Conservation (phyloP, 371 early-diverging fungal species). For the Syncephalastrum sp. region DNA sequence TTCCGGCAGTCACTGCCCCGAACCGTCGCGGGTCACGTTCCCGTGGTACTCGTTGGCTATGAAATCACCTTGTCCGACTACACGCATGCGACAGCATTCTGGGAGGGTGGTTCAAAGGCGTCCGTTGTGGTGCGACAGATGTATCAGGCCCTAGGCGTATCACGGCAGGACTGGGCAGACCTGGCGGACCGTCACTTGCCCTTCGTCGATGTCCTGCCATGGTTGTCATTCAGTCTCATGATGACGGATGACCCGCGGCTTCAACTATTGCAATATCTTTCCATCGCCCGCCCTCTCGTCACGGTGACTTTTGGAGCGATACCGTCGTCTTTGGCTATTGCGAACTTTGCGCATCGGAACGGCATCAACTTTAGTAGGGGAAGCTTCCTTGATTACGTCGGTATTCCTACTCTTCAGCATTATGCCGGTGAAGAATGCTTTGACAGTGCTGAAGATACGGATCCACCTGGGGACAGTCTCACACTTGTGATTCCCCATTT, state of each 20-base stretch:
- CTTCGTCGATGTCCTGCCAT: constrained; percentile 4
- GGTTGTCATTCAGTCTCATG: neutral
- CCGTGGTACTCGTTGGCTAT: constrained; percentile 3
- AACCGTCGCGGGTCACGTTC: neutral
- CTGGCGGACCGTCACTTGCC: neutral
- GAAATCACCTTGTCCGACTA: neutral
- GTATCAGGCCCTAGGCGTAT: no score
- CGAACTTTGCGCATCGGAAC: neutral
- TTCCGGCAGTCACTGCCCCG: neutral
- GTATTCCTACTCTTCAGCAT: neutral
- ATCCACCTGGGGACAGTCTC: neutral
- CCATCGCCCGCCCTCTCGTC: neutral
- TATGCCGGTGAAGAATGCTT: neutral
- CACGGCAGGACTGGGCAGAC: no score
- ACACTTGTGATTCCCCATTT: constrained; percentile 8
- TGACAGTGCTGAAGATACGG: no score
- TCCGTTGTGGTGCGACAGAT: no score
- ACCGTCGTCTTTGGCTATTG: constrained; percentile 1
- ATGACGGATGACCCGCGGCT: neutral
- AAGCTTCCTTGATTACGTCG: constrained; percentile 2
- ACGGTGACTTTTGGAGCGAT: neutral
- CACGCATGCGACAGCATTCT: no score
- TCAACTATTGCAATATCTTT: neutral
- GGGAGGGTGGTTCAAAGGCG: no score
- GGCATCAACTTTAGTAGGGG: neutral